Base-by-base conservation (phyloP, 2,329 filamentous ascomycete genomes). In the Paracorniculantispora psalliotae region DNA sequence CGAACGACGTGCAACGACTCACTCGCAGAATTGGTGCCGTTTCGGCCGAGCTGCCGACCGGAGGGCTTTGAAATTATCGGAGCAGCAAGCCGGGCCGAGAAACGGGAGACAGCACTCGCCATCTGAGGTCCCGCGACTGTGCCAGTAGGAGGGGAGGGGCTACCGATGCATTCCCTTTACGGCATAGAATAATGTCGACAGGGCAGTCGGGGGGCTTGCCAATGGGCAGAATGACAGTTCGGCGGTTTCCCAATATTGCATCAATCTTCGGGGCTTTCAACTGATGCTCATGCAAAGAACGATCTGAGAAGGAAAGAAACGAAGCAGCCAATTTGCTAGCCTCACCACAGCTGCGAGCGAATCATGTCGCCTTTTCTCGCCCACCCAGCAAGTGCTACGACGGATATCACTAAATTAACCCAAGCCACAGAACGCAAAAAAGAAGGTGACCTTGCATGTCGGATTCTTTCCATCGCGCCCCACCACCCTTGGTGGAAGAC, bases 41-140 rank as follows among this genome's bases (percentile, higher is more conserved):
- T 44, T 51, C 56, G 56, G 56, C 56, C 56, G 48, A 44, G 35
- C 56, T 35, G 46, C 56, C 56, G 54, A 25, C 54, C 17, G 17
- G 35, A 37, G 30, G 55, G 55, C 44, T 33, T 49, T 46, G 53
- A 8, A 21, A 56, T 9, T 56, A 26, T 49, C n/a, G 46, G 25
- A 33, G 10, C 44, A 44, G 19, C 25, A 57, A 17, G 44, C 54
- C 54, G 46, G 54, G 33, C 35, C 54, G 54, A 49, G 54, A 49
- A 41, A 49, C 43, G 33, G 44, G 35, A 43, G 30, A 56, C 52
- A 55, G 15, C 30, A 46, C 9, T 25, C n/a, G 43, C 53, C 41
- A 48, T n/a, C 37, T 23, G 17, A 7, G 26, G 25, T 19, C 25
- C 28, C 15, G 35, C 17, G 41, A 5, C 19, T 17, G n/a, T 41